Evolutionary conservation across 352 stramenopile genomes (phyloP).

Genomic region (Phytophthora cryptogea): DNA sequence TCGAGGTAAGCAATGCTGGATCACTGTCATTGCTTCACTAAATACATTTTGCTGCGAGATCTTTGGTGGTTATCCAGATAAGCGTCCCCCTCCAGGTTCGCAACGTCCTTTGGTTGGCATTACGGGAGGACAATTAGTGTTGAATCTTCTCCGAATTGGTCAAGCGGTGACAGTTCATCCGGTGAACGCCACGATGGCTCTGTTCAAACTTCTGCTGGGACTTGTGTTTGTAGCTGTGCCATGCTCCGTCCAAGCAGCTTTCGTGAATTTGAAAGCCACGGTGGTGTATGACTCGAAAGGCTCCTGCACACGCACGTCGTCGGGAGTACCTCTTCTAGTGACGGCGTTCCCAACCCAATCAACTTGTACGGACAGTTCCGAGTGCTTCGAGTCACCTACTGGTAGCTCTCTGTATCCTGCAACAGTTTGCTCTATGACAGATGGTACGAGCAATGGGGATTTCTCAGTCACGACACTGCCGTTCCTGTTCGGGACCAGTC

Average conservation of each 20-base stretch:
- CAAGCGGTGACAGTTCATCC: not conserved
- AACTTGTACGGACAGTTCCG: not conserved
- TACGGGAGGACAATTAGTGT: not conserved
- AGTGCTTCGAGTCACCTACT: conserved; percentile 6
- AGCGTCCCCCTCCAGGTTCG: conserved; percentile 5
- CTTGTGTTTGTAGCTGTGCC: conserved; percentile 1
- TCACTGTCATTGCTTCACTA: not conserved
- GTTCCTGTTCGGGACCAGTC: conserved; percentile 6
- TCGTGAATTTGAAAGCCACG: conserved; percentile 5
- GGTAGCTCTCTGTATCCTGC: not conserved
- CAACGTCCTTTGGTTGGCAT: not conserved
- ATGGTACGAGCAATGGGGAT: conserved; percentile 5
- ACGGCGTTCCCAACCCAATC: not conserved
- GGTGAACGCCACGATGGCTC: conserved; percentile 2
- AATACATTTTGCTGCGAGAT: conserved; percentile 2
- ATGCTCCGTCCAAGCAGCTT: conserved; percentile 1
- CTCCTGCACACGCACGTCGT: not conserved
- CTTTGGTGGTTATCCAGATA: conserved; percentile 12
- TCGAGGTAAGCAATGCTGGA: conserved; percentile 5
- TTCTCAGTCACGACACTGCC: conserved; percentile 2
- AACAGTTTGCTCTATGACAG: conserved; percentile 7
- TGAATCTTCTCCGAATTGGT: not conserved
- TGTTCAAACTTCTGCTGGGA: conserved; percentile 3
- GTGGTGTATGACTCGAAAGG: conserved; percentile 3
- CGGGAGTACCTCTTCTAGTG: conserved; percentile 2